Base-by-base conservation (phyloP, 257 asterid species). In the Scutellaria baicalensis region DNA sequence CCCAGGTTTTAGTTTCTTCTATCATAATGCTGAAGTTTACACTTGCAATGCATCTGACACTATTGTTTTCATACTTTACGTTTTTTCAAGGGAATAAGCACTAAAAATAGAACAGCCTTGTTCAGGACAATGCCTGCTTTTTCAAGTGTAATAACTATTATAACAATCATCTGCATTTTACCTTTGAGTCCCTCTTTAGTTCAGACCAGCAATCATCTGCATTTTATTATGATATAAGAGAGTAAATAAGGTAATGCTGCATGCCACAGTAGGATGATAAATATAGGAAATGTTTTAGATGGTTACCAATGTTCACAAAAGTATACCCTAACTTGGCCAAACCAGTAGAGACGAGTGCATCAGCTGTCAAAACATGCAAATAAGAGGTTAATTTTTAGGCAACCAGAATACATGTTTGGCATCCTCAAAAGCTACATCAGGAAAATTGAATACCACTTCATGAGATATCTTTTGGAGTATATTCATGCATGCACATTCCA, bases 131-230 rank as follows among this genome's bases (percentile, higher is more conserved):
- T 42, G 55, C 6, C 23, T 52, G 63, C 50, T 20, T 49, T 71
- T 54, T 31, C 52, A 21, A 62, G 52, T 38, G n/a, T 49, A 27
- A 50, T 20, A 59, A 64, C 44, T 36, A 59, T 31, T 16, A 17
- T 63, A 55, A 36, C 39, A 40, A 36, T 9, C 62, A 62, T 69
- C n/a, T n/a, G n/a, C n/a, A n/a, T n/a, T n/a, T 59, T 66, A 88
- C 98, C 89, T 91, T 54, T 5, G 77, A 73, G 71, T 88, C 84
- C 47, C 99, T 86, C 9, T 14, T 38, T 44, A 70, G 33, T 42
- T 77, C 81, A 59, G 99, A 87, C 99, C 99, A 93, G 82, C 99
- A 93, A 81, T 93, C 99, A 80, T 93, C 99, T 93, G 95, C 78
- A 70, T 75, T 47, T 60, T 82, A 23, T 23, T 27, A 81, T 23